phyloP scores from a whole-genome alignment of 2,329 filamentous ascomycete genomes.

The Coniochaeta ligniaria region DNA sequence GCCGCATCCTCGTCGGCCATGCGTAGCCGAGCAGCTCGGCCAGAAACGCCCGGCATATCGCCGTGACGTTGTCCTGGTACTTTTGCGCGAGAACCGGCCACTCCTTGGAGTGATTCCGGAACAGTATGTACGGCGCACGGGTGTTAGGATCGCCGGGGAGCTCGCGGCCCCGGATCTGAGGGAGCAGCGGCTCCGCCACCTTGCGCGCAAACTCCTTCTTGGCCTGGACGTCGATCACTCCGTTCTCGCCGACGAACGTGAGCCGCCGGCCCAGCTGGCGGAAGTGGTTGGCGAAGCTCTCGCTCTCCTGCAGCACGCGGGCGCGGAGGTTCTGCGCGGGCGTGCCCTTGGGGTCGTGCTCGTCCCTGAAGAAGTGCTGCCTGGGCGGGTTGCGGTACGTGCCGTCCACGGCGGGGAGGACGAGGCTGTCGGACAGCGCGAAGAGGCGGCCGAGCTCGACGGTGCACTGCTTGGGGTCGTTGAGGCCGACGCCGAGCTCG shows the following conservation, averaged over 20 bases:
- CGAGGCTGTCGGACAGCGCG: conserved; percentile 42
- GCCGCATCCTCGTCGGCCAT: conserved; percentile 44
- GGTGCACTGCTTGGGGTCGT: conserved; percentile 45
- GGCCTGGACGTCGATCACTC: conserved; percentile 9
- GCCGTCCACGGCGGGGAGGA: conserved; percentile 43
- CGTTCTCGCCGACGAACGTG: conserved; percentile 22
- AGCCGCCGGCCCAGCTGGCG: conserved; percentile 42
- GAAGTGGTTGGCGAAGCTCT: conserved; percentile 36
- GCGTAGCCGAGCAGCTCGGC: conserved; percentile 41
- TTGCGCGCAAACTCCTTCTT: conserved; percentile 40
- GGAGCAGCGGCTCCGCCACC: conserved; percentile 40
- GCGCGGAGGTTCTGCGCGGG: conserved; percentile 44
- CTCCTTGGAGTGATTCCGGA: conserved; percentile 44
- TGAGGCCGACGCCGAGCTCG: conserved; percentile 42
- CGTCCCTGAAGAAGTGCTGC: conserved; percentile 42
- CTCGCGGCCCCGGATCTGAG: conserved; percentile 44
- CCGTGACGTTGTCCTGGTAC: conserved; percentile 45
- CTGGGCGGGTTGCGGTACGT: conserved; percentile 49
- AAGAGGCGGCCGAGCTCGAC: conserved; percentile 46
- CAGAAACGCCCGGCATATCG: conserved; percentile 47
- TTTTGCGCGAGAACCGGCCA: conserved; percentile 44
- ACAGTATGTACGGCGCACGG: conserved; percentile 44
- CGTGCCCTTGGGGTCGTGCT: conserved; percentile 40
- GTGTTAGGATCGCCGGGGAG: conserved; percentile 46
- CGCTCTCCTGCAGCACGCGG: conserved; percentile 43